Evolutionary conservation across 2,329 filamentous ascomycete genomes (phyloP), one percentile per base, ranked within the genome.

Genomic region (Beauveria sp.): DNA sequence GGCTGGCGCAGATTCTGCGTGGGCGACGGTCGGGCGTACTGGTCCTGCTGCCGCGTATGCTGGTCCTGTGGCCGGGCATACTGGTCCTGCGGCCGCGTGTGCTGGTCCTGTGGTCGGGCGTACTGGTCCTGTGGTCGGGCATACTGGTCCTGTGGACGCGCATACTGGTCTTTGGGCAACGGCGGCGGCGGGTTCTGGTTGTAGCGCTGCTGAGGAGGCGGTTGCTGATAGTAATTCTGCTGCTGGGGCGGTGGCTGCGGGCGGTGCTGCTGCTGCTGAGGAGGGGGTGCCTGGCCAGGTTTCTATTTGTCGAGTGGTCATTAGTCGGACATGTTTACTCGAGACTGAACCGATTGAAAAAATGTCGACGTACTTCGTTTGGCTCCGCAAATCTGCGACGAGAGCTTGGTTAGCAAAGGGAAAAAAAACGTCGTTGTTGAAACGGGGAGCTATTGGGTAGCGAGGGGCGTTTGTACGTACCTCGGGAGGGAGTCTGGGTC

Each of bases 401-500:
- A 26, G 56, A 60, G 34, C 40, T 47, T 37, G 18, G 37, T 62
- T 50, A 59, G 48, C 50, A 34, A 44, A 61, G 53, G 56, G 60
- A 53, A 55, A 62, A 61, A 63, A 34, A 34, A 10, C 10, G 30
- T 34, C 51, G 14, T 52, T 18, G 22, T 41, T 22, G 48, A 37
- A 22, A 26, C 51, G 43, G 55, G 52, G 50, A 20, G 40, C 52
- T 44, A 20, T 26, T 43, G 4, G 44, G 20, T 10, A 30, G 24
- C 40, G 40, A 55, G 22, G 20, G 37, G 37, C 37, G 28, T 34
- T 16, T 20, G 26, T 47, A 76, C 88, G 78, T 82, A 94, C 89
- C 91, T 91, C 72, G 93, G 93, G 65, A 99, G 85, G 72, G 92
- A 90, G 79, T 99, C 93, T 40, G 92, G 92, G 75, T 99, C 96